Evolutionary conservation across 768 basidiomycete genomes (phyloP), one percentile per base, ranked within the genome.

Genomic region (Dioszegia crocea): DNA sequence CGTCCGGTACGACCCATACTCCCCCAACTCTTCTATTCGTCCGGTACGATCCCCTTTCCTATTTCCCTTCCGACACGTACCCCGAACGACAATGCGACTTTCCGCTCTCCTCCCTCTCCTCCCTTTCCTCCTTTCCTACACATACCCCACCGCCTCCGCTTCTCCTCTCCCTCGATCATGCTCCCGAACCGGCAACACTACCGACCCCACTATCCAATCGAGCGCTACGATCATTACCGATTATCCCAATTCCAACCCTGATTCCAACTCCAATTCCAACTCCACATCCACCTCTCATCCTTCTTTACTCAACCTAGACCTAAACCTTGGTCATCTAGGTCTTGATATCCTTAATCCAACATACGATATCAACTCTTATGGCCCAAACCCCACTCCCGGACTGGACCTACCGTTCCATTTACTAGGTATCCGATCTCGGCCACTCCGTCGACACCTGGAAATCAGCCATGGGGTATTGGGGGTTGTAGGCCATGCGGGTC

Each of bases 51-150:
- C 14, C 8, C 6, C 14, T 33, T 33, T 33, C 33, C 33, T 6
- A 33, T 14, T 6, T 33, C 6, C 33, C 6, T 33, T 6, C 6
- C 33, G 33, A 33, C n/a, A n/a, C n/a, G n/a, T n/a, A n/a, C 36
- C 9, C 17, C 36, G 36, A 21, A 43, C 19, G 19, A 48, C 30
- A 26, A 48, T 48, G 47, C 26, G 47, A 30, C 23, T 19, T 38
- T 53, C 10, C 3, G 24, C 19, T 19, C 39, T 53, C 36, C 21
- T 53, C 39, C 21, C 51, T n/a, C 51, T 53, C 21, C 51, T 53
- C 23, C 51, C 51, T 24, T 17, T 53, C 4, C 23, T 53, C 9
- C 51, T 26, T 16, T n/a, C 36, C n/a, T 46, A 23, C 26, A 48
- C 17, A 2, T 11, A 17, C 47, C 16, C 47, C 9, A 12, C 26